Percentiles rank a stretch among this genome's conserved stretches.
phyloP scores from a whole-genome alignment of 306 rosid species.

The Ochetophila trinervis region DNA sequence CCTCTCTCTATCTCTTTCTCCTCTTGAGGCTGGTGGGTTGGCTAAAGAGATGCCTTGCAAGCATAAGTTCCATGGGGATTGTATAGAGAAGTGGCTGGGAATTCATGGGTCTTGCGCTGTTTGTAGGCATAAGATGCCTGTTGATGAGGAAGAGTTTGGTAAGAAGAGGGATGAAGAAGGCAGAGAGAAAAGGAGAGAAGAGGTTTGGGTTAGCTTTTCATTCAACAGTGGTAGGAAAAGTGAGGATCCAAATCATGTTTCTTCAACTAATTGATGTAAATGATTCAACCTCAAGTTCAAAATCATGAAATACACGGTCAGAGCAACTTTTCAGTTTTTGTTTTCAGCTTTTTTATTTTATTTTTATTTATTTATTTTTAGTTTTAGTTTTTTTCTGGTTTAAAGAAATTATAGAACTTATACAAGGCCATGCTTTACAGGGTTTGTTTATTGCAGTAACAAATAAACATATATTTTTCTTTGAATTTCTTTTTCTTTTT shows the following conservation, averaged over 20 bases:
- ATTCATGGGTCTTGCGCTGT: slow-evolving; percentile 81
- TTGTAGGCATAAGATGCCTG: slow-evolving; percentile 71
- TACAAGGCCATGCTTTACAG: too few species aligned
- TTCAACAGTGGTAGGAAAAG: slow-evolving; percentile 32
- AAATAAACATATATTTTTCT: too few species aligned
- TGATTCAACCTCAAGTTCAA: slow-evolving; percentile 25
- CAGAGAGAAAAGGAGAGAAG: slow-evolving; percentile 36
- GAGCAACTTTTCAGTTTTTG: slow-evolving; percentile 2
- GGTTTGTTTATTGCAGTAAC: too few species aligned
- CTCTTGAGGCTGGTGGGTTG: slow-evolving; percentile 41
- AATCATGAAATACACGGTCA: slow-evolving; percentile 20
- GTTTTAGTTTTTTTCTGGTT: too few species aligned
- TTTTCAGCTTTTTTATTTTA: too few species aligned
- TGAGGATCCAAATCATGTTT: too few species aligned
- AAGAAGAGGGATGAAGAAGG: slow-evolving; percentile 40
- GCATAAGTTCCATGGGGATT: slow-evolving; percentile 59
- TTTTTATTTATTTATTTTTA: too few species aligned
- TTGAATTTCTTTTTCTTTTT: too few species aligned
- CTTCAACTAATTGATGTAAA: slow-evolving; percentile 24
- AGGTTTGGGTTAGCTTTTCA: slow-evolving; percentile 64
- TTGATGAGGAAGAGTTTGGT: slow-evolving; percentile 42
- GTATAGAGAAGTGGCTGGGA: slow-evolving; percentile 77
- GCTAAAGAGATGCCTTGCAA: slow-evolving; percentile 72
- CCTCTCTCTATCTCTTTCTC: too few species aligned
- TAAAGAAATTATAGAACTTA: too few species aligned